Base-by-base conservation (phyloP, 306 rosid genomes). In the Morella rubra region DNA sequence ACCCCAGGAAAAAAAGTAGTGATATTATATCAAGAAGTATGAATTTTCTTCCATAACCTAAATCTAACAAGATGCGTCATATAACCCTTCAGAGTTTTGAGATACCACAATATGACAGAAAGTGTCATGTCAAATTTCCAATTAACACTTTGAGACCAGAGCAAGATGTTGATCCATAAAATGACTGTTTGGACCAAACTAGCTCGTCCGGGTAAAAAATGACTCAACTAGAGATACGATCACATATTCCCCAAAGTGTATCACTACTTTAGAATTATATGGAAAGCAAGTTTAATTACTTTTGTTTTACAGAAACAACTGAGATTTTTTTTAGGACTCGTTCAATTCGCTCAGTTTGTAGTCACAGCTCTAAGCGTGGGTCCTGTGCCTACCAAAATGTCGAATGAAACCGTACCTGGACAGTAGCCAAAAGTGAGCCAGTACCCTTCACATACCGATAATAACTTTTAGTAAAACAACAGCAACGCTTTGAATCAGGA, bases 401-500 rank as follows among this genome's bases (percentile, higher is more conserved):
- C 42, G 10, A 58, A 64, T 37, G 79, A 83, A 62, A 72, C 45
- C 74, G 45, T 75, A 92, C 99, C 99, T 85, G 80, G 72, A 88
- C 79, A 51, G 93, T 91, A 20, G 98, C 97, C 84, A 95, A 84
- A 79, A 91, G 93, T 40, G 97, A 95, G 76, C 99, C 99, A 19
- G 96, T 95, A 69, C 99, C 98, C 87, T 95, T 95, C 86, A 95
- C 91, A 53, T 92, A 95, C 84, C 97, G 89, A 76, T 84, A 88
- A 84, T 92, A 92, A 84, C 99, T 89, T 88, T 92, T 95, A 5
- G 97, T 95, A 75, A 92, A 95, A 75, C 99, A 95, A 79, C 99
- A 95, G 76, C 99, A 95, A 69, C 96, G 90, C 85, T 82, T 88
- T 71, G 99, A 95, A 87, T 92, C 97, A 41, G 93, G 88, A 73